A percentile compares a stretch with the other conserved stretches of the same genome.
These are phyloP conservation scores for Ogataea nakhonphanomensis DNA, from an alignment of 805 yeast species.

Conservation along the genomic window DNA sequence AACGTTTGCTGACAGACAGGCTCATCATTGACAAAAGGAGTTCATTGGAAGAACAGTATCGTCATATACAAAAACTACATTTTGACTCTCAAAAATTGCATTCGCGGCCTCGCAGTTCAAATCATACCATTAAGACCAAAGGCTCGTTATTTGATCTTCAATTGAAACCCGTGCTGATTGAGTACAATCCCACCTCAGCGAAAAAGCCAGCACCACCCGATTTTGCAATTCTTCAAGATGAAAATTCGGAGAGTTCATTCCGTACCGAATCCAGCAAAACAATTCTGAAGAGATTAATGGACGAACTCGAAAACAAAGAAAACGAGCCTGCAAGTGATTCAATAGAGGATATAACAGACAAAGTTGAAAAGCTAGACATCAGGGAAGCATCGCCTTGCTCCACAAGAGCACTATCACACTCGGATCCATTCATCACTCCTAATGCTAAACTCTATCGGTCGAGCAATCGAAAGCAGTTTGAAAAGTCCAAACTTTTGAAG, in stretches of 20 bases:
- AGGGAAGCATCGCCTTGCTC: background rate
- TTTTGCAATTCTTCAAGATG: constrained; percentile 15
- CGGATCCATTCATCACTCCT: constrained; percentile 34
- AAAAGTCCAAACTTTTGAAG: constrained; percentile 15
- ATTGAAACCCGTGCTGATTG: constrained; percentile 26
- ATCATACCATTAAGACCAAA: background rate
- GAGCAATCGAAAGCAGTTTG: constrained; percentile 11
- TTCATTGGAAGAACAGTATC: constrained; percentile 5
- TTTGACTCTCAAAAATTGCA: background rate
- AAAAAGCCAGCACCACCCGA: constrained; percentile 15
- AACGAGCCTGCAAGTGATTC: constrained; percentile 9
- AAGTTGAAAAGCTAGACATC: constrained; percentile 1
- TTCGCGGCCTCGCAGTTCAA: background rate
- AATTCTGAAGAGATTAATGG: constrained; percentile 29
- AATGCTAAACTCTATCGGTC: constrained; percentile 17
- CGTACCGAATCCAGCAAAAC: constrained; percentile 16
- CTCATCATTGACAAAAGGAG: constrained; percentile 4
- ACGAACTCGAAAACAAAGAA: constrained; percentile 33
- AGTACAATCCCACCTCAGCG: constrained; percentile 28
- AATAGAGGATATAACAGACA: background rate
- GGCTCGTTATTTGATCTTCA: constrained; percentile 20
- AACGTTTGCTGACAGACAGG: constrained; percentile 13
- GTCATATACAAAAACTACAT: constrained; percentile 4
- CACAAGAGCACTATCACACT: constrained; percentile 8
- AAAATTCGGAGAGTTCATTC: constrained; percentile 2